A percentile compares a stretch with the other conserved stretches of the same genome.
Evolutionary conservation across 2,329 filamentous ascomycete species (phyloP).

Genomic region (Paracorniculantispora psalliotae): DNA sequence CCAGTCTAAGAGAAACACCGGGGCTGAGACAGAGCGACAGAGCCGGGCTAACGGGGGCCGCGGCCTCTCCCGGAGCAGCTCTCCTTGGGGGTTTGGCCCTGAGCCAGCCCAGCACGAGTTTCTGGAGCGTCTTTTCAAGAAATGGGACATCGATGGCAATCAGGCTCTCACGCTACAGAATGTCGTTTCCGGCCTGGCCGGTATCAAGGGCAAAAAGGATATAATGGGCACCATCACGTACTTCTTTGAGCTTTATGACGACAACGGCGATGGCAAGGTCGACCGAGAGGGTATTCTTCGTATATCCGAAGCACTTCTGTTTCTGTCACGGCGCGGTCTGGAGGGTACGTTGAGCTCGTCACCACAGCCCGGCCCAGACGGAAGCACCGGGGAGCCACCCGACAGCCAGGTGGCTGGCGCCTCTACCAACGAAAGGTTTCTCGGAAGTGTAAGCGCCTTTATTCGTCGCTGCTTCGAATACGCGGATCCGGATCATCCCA

Average conservation of each 20-base stretch:
- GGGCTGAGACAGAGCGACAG: constrained; percentile 47
- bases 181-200: constrained; percentile 83
- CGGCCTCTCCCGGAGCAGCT: constrained; percentile 38
- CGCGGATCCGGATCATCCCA: constrained; percentile 81
- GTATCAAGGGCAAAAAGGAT: constrained; percentile 87
- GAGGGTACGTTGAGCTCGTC: constrained; percentile 61
- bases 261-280: constrained; percentile 83
- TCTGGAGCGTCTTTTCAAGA: constrained; percentile 76
- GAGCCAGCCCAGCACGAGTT: constrained; percentile 92
- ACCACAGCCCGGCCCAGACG: constrained; percentile 37
- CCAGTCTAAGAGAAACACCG: constrained; percentile 44
- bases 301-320: constrained; percentile 90
- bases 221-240: constrained; percentile 98
- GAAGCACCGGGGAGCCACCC: constrained; percentile 39
- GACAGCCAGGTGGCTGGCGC: constrained; percentile 42
- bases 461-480: constrained; percentile 97
- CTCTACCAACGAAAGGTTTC: constrained; percentile 77
- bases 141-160: constrained; percentile 77
- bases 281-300: constrained; percentile 91
- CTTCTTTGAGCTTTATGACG: constrained; percentile 96
- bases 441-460: constrained; percentile 91
- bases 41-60: constrained; percentile 58
- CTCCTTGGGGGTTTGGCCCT: constrained; percentile 52
- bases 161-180: constrained; percentile 83
- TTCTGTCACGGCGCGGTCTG: constrained; percentile 83